Percentiles rank a stretch among this genome's conserved stretches.
Conservation (phyloP, 148 eudicot species). For the Fagopyrum tataricum region DNA sequence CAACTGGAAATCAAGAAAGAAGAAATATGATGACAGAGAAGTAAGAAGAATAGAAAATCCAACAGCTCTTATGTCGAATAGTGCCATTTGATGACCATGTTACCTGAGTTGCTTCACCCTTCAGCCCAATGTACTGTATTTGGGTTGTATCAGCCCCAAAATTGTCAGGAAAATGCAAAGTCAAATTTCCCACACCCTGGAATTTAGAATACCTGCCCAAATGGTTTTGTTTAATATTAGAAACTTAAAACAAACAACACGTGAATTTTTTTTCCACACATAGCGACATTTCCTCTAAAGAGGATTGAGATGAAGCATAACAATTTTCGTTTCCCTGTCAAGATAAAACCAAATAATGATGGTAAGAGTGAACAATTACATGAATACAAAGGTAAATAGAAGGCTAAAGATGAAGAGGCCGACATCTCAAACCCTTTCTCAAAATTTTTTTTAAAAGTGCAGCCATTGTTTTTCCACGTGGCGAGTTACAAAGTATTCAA, state of each 20-base stretch:
- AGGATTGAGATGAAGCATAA: neutral
- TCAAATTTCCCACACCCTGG: conserved; percentile 88
- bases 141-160: conserved; percentile 87
- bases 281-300: neutral
- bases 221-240: conserved; percentile 5
- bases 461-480: no score
- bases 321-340: neutral
- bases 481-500: no score
- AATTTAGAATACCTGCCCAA: conserved; percentile 79
- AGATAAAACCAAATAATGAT: neutral
- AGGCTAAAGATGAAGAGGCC: neutral
- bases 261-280: neutral
- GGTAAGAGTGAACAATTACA: neutral
- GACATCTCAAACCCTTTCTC: no score
- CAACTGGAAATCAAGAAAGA: conserved; percentile 40
- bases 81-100: neutral
- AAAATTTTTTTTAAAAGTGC: no score
- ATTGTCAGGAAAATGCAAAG: conserved; percentile 89
- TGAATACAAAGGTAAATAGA: neutral
- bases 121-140: conserved; percentile 91
- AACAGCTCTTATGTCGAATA: neutral
- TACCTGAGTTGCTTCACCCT: conserved; percentile 99
- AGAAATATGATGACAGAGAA: neutral
- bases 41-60: neutral
- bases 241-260: neutral